Conservation (phyloP, 768 basidiomycete species). For the Tylopilus subfusipes region DNA sequence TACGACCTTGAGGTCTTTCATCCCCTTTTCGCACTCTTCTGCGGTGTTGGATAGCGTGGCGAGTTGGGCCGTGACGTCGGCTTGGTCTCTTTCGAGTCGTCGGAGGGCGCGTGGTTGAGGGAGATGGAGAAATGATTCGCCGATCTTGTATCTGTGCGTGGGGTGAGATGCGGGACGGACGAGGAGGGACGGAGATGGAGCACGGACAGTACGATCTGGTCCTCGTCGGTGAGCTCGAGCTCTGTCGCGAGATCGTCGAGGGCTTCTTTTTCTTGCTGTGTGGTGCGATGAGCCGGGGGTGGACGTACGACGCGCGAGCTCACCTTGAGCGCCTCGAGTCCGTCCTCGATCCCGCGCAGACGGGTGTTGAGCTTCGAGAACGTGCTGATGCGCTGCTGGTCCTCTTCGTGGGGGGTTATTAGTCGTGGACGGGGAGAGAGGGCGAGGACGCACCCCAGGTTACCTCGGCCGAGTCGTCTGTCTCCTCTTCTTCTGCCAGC, state of each 20-base stretch:
- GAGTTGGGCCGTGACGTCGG: constrained; percentile 54
- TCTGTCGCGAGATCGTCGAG: constrained; percentile 86
- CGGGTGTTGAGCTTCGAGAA: constrained; percentile 91
- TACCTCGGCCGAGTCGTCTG: constrained; percentile 70
- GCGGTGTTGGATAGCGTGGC: constrained; percentile 46
- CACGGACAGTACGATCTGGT: constrained; percentile 70
- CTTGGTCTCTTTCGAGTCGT: constrained; percentile 70
- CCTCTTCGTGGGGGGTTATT: constrained; percentile 44
- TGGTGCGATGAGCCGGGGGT: neutral
- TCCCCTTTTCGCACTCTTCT: constrained; percentile 65
- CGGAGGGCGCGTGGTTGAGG: constrained; percentile 58
- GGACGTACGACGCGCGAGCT: neutral
- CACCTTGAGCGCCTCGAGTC: constrained; percentile 72
- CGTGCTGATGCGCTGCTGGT: constrained; percentile 86
- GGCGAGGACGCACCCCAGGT: constrained; percentile 64
- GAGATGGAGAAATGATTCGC: constrained; percentile 85
- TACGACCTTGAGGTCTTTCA: constrained; percentile 76
- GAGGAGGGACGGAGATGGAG: neutral
- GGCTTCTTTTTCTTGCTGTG: constrained; percentile 90
- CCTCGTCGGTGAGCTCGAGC: constrained; percentile 86
- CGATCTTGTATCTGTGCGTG: constrained; percentile 74
- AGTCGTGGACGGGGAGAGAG: too few relatives aligned
- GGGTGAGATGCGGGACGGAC: constrained; percentile 25
- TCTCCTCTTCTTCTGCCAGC: constrained; percentile 77
- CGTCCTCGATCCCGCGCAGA: constrained; percentile 66